phyloP scores from a whole-genome alignment of 192 early-diverging fungal species.

The Jimgerdemannia lactiflua region DNA sequence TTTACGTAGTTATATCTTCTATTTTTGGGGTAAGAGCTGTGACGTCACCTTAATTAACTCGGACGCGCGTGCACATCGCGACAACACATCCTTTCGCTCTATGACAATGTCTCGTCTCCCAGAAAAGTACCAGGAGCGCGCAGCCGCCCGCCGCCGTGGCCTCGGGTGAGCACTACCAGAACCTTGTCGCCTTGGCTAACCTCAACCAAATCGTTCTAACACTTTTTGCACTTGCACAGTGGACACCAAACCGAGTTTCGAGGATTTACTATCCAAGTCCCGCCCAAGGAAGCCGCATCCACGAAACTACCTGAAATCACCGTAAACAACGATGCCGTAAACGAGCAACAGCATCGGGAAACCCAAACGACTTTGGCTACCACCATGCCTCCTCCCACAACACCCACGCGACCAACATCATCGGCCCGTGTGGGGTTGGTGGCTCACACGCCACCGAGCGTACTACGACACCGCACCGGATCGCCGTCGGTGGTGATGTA shows the following conservation, averaged over 20 bases:
- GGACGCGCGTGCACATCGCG: no score
- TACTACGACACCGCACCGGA: background rate
- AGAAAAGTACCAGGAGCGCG: background rate
- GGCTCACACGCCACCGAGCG: background rate
- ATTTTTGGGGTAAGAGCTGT: no score
- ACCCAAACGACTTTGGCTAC: background rate
- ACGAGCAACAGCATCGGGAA: background rate
- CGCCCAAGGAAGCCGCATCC: background rate
- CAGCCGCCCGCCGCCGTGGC: background rate
- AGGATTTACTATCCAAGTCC: background rate
- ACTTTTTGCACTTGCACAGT: background rate
- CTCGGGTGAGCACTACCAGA: background rate
- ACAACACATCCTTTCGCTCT: no score
- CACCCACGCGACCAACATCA: no score
- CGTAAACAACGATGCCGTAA: background rate
- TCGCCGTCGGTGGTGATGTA: background rate
- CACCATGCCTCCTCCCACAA: background rate
- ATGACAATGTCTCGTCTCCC: background rate
- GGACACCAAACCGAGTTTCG: background rate
- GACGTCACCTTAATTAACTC: no score
- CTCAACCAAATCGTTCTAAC: background rate
- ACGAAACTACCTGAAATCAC: background rate
- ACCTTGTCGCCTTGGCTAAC: background rate
- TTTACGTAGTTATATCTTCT: no score
- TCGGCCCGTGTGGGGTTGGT: background rate